These are phyloP conservation scores for Neurospora sp. DNA, from an alignment of 495 filamentous ascomycete genomes.

Conservation along the genomic window DNA sequence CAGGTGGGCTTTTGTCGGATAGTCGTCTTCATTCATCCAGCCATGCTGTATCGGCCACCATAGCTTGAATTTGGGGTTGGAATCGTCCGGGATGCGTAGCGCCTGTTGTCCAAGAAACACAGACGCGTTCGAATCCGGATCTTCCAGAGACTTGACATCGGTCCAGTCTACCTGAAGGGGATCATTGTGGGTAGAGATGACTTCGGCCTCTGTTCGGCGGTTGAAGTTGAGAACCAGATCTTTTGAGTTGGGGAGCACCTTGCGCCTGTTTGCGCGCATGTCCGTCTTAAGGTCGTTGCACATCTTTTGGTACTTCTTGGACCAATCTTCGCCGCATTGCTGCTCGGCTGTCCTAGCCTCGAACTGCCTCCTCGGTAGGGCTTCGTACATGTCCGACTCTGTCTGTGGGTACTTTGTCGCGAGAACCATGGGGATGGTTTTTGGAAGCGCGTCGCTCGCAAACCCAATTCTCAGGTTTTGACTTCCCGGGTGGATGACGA, in stretches of 20 bases:
- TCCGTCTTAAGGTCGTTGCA: conserved; percentile 74
- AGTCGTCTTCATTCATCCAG: conserved; percentile 83
- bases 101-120: conserved; percentile 76
- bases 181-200: conserved; percentile 89
- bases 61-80: conserved; percentile 80
- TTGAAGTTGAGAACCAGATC: conserved; percentile 92
- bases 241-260: conserved; percentile 90
- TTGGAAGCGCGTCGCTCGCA: conserved; percentile 87
- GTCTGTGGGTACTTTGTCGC: conserved; percentile 63
- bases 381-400: conserved; percentile 79
- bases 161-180: conserved; percentile 92
- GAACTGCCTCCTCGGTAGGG: conserved; percentile 80
- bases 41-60: conserved; percentile 86
- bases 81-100: conserved; percentile 75
- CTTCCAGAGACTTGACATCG: conserved; percentile 51
- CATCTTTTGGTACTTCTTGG: conserved; percentile 68
- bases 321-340: conserved; percentile 81
- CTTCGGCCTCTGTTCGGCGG: conserved; percentile 64
- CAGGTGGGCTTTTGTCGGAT: conserved; percentile 61
- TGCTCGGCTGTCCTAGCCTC: conserved; percentile 58
- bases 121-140: conserved; percentile 45
- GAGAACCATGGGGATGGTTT: conserved; percentile 87
- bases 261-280: conserved; percentile 86
- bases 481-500: conserved; percentile 96
- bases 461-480: conserved; percentile 90